These are phyloP conservation scores for Acacia confusa DNA, from an alignment of 306 rosid species.

Conservation along the genomic window DNA sequence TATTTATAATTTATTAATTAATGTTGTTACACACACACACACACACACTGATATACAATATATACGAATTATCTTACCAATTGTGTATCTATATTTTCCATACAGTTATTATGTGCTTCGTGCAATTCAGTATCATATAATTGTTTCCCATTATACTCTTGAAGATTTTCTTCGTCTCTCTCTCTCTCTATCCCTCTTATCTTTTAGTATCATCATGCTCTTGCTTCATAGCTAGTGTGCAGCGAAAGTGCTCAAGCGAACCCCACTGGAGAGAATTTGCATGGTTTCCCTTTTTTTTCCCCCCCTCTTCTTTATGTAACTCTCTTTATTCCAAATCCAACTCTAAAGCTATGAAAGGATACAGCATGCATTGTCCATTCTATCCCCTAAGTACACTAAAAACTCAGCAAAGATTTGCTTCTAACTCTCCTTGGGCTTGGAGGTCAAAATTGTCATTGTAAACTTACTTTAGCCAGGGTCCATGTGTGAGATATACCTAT, in stretches of 20 bases:
- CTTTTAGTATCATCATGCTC: conserved; percentile 49
- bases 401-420: background rate
- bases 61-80: conserved; percentile 8
- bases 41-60: background rate
- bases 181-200: conserved; percentile 19
- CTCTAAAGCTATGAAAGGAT: conserved; percentile 51
- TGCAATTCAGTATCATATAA: conserved; percentile 45
- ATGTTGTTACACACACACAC: background rate
- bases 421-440: background rate
- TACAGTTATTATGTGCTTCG: conserved; percentile 40
- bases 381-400: conserved; percentile 25
- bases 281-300: conserved; percentile 40
- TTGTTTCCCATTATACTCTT: conserved; percentile 46
- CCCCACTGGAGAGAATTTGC: conserved; percentile 67
- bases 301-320: conserved; percentile 31
- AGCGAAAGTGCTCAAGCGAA: conserved; percentile 56
- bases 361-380: conserved; percentile 29
- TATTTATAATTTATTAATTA: background rate
- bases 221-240: conserved; percentile 51
- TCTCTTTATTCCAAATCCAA: conserved; percentile 87
- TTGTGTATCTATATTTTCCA: conserved; percentile 35
- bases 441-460: conserved; percentile 37
- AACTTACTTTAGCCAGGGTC: conserved; percentile 3
- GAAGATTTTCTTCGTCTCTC: conserved; percentile 41
- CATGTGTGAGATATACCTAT: conserved; percentile 1